Percentiles rank a stretch among this genome's conserved stretches.
Evolutionary conservation across 768 basidiomycete species (phyloP).

Genomic region (Suillus occidentalis): DNA sequence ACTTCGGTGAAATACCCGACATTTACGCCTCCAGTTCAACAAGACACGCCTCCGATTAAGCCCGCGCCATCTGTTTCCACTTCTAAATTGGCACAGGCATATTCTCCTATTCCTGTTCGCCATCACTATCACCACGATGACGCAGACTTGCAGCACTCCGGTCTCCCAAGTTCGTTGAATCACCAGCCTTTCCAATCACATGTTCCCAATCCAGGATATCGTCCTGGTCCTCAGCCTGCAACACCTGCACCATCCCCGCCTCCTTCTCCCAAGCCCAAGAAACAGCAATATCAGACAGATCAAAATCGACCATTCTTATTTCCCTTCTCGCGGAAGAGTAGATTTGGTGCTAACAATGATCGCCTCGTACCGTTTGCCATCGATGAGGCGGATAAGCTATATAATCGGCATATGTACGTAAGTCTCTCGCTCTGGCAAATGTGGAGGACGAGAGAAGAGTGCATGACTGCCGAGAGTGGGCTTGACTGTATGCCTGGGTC

Average conservation of each 20-base stretch:
- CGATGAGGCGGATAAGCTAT: constrained; percentile 91
- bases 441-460: constrained; percentile 95
- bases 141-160: constrained; percentile 46
- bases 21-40: constrained; percentile 57
- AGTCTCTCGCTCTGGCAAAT: constrained; percentile 88
- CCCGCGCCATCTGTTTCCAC: constrained; percentile 40
- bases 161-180: constrained; percentile 35
- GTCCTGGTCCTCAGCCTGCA: constrained; percentile 61
- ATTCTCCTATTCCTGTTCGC: constrained; percentile 89
- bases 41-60: constrained; percentile 28
- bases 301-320: constrained; percentile 92
- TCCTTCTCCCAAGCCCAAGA: constrained; percentile 86
- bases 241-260: constrained; percentile 93
- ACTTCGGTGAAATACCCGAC: constrained; percentile 96
- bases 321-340: constrained; percentile 77
- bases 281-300: constrained; percentile 98
- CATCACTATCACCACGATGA: constrained; percentile 93
- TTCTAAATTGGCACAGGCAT: constrained; percentile 81
- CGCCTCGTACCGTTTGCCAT: constrained; percentile 92
- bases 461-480: constrained; percentile 91
- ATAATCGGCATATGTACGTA: constrained; percentile 87
- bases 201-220: constrained; percentile 26
- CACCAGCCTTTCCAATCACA: constrained; percentile 39
- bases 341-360: constrained; percentile 49
- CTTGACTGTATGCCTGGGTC: constrained; percentile 75